Conservation (phyloP, 2,329 filamentous ascomycete genomes). For the Stemphylium beticola region DNA sequence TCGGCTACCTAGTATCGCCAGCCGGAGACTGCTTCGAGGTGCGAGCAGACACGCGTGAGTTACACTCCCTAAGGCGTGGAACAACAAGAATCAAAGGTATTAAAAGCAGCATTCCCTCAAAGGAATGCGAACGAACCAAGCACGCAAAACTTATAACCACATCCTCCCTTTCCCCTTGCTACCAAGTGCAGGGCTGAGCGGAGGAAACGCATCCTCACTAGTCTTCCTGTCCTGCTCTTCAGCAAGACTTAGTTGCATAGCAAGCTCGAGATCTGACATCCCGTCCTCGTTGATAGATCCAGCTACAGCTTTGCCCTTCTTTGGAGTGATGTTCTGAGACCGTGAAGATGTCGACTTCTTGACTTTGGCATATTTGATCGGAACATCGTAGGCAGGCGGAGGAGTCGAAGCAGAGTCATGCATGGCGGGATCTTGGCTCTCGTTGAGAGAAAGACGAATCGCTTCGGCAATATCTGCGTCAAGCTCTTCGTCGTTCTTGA, state of each 20-base stretch:
- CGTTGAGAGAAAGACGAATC: slow-evolving; percentile 60
- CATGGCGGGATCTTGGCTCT: slow-evolving; percentile 20
- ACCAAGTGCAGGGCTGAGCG: slow-evolving; percentile 31
- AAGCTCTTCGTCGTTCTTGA: slow-evolving; percentile 55
- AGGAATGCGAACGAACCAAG: background rate
- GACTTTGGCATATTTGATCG: slow-evolving; percentile 53
- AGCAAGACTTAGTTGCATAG: slow-evolving; percentile 66
- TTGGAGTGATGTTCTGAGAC: slow-evolving; percentile 32
- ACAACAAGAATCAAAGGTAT: background rate
- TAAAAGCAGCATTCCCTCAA: background rate
- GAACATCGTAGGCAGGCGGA: slow-evolving; percentile 49
- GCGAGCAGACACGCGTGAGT: background rate
- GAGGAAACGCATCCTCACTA: slow-evolving; percentile 33
- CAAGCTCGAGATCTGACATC: slow-evolving; percentile 65
- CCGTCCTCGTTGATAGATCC: slow-evolving; percentile 52
- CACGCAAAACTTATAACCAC: slow-evolving; percentile 15
- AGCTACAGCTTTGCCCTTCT: slow-evolving; percentile 37
- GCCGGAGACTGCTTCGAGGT: background rate
- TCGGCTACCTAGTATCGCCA: background rate
- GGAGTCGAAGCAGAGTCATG: slow-evolving; percentile 16
- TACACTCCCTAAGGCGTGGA: background rate
- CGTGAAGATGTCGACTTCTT: slow-evolving; percentile 36
- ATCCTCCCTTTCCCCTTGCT: slow-evolving; percentile 41
- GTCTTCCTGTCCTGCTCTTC: slow-evolving; percentile 61
- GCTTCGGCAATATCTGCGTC: slow-evolving; percentile 68